Conservation (phyloP, 116 monocot species). For the Cymodocea nodosa region DNA sequence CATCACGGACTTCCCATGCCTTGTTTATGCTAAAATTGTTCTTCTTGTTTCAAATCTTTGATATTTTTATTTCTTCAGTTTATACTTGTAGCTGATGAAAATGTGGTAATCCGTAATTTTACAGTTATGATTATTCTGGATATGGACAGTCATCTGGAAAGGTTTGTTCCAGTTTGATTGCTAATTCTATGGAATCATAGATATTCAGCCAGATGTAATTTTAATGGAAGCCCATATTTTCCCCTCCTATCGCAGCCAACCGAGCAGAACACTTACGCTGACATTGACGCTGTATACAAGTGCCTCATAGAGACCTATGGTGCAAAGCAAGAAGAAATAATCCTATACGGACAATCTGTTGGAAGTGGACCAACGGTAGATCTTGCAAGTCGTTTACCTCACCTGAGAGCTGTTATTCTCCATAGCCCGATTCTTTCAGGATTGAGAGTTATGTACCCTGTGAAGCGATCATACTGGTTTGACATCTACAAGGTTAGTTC, state of each 20-base stretch:
- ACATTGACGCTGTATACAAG: constrained; percentile 82
- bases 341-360: constrained; percentile 88
- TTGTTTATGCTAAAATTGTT: too few relatives aligned
- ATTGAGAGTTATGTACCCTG: constrained; percentile 84
- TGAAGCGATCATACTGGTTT: constrained; percentile 88
- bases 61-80: too few relatives aligned
- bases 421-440: constrained; percentile 90
- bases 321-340: constrained; percentile 68
- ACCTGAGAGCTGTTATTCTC: constrained; percentile 62
- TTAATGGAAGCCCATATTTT: not conserved
- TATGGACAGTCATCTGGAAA: constrained; percentile 89
- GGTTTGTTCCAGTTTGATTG: constrained; percentile 28
- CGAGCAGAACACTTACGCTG: constrained; percentile 82
- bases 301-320: constrained; percentile 62
- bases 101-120: not conserved
- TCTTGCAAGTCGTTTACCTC: constrained; percentile 51
- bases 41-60: too few relatives aligned
- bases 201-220: not conserved
- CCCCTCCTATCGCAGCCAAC: constrained; percentile 34
- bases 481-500: constrained; percentile 85
- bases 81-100: too few relatives aligned
- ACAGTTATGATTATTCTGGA: constrained; percentile 96
- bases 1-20: too few relatives aligned
- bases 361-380: constrained; percentile 91
- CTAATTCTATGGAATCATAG: not conserved